Conservation (phyloP, 139 green algal species). For the Mychonastes homosphaera region DNA sequence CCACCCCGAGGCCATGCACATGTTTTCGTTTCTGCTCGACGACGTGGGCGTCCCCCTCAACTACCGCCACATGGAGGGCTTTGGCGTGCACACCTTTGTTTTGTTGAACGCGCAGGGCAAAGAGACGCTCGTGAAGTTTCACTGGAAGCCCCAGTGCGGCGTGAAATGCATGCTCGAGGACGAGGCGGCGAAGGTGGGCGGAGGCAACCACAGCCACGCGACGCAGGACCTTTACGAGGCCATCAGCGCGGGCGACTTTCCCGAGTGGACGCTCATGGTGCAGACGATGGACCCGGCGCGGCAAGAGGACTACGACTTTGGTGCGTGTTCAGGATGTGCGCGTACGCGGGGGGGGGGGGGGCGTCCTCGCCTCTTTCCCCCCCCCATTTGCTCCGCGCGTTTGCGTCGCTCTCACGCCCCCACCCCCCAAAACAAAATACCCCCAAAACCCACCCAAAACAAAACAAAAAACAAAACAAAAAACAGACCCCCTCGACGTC, state of each 20-base stretch:
- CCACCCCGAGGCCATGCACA: conserved; percentile 81
- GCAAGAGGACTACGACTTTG: conserved; percentile 68
- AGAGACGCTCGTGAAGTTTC: conserved; percentile 92
- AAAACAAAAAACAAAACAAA: no score
- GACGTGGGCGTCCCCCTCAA: conserved; percentile 83
- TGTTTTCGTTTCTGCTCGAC: conserved; percentile 91
- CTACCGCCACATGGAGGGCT: conserved; percentile 92
- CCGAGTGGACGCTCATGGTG: conserved; percentile 87
- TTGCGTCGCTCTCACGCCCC: no score
- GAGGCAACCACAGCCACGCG: conserved; percentile 88
- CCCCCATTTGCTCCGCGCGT: conserved; percentile 18
- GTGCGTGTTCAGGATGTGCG: no score
- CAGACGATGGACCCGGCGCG: conserved; percentile 84
- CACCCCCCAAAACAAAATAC: no score
- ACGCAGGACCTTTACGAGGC: conserved; percentile 92
- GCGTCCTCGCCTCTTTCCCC: not conserved
- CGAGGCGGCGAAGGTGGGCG: conserved; percentile 78
- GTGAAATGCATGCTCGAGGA: conserved; percentile 82
- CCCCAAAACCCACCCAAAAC: no score
- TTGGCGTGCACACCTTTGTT: conserved; percentile 94
- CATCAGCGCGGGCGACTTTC: conserved; percentile 82
- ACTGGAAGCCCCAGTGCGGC: conserved; percentile 84
- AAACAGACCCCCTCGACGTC: conserved; percentile 72
- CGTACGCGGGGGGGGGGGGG: no score
- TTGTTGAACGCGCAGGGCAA: conserved; percentile 69